phyloP scores from a whole-genome alignment of 1,139 yeast genomes.

The Kurtzmaniella quercitrusa region DNA sequence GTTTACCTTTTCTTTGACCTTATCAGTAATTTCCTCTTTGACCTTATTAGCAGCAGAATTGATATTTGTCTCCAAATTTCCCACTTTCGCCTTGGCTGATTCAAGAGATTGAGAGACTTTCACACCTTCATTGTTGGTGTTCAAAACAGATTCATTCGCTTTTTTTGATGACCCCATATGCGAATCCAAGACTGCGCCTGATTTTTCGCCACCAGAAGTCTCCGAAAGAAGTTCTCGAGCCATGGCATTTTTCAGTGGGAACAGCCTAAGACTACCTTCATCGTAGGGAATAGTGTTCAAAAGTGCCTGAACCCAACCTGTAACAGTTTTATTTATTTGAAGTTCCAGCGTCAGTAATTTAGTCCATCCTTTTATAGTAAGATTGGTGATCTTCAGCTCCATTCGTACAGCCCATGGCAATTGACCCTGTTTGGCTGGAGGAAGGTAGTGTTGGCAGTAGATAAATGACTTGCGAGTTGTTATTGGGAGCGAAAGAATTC shows the following conservation, averaged over 20 bases:
- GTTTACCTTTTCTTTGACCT: background rate
- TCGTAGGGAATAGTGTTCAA: conserved; percentile 48
- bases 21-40: too few relatives aligned
- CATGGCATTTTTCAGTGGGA: conserved; percentile 48
- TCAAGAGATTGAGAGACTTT: too few relatives aligned
- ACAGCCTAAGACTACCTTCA: conserved; percentile 48
- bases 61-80: too few relatives aligned
- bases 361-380: conserved; percentile 45
- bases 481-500: conserved; percentile 55
- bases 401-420: conserved; percentile 33
- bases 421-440: conserved; percentile 22
- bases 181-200: too few relatives aligned
- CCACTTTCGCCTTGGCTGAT: too few relatives aligned
- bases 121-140: too few relatives aligned
- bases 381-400: conserved; percentile 33
- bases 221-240: conserved; percentile 41
- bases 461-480: conserved; percentile 53
- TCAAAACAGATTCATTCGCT: too few relatives aligned
- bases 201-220: conserved; percentile 8
- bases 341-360: conserved; percentile 38
- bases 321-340: conserved; percentile 37
- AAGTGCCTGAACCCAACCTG: conserved; percentile 29
- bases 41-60: background rate
- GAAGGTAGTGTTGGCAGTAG: conserved; percentile 53
- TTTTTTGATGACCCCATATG: too few relatives aligned